Conservation (phyloP, 1,139 yeast species). For the Saccharomyces uvarum region DNA sequence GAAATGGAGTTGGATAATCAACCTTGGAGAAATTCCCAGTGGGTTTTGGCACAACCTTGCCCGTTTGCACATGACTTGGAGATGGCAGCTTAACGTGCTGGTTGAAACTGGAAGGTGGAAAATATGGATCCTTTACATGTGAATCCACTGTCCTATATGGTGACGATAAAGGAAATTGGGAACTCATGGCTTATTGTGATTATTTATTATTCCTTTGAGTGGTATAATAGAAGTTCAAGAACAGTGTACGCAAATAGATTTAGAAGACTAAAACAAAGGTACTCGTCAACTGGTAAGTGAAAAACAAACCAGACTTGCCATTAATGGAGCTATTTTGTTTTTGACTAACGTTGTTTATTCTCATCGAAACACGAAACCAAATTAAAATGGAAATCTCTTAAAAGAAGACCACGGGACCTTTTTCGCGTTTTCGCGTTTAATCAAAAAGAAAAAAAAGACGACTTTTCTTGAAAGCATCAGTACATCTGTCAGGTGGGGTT, state of each 20-base stretch:
- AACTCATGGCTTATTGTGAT: background rate
- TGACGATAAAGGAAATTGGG: conserved; percentile 7
- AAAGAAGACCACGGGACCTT: background rate
- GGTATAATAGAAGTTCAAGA: background rate
- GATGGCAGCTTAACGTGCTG: conserved; percentile 2
- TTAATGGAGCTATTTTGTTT: background rate
- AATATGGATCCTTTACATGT: background rate
- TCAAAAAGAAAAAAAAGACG: background rate
- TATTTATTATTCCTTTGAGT: background rate
- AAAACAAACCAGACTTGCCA: background rate
- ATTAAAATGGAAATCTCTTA: background rate
- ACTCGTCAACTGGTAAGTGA: background rate
- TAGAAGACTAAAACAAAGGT: background rate
- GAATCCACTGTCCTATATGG: conserved; percentile 3
- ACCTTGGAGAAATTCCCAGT: background rate
- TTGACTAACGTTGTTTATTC: background rate
- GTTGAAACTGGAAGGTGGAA: background rate
- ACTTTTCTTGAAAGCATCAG: background rate
- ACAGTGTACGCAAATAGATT: background rate
- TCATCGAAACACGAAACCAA: background rate
- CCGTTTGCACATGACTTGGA: background rate
- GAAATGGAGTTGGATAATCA: conserved; percentile 46
- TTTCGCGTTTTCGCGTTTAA: background rate
- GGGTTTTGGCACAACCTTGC: background rate
- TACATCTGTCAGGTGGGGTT: background rate